phyloP scores from a whole-genome alignment of 805 yeast species.

The Lipomyces spencermartinsiae region DNA sequence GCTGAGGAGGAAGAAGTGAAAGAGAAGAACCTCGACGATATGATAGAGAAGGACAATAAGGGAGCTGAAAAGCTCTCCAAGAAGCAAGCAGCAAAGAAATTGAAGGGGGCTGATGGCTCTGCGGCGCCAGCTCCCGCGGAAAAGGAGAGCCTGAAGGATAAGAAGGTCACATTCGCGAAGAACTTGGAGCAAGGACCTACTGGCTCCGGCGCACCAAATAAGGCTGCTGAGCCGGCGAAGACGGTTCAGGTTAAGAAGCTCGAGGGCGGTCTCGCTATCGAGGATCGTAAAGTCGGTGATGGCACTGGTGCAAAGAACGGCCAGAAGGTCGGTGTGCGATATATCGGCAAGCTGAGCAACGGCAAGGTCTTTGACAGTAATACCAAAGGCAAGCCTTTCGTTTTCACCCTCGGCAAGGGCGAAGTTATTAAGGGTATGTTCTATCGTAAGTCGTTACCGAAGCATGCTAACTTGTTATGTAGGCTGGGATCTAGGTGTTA shows the following conservation, averaged over 20 bases:
- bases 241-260: slow-evolving; percentile 64
- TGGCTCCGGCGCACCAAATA: slow-evolving; percentile 44
- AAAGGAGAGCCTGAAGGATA: slow-evolving; percentile 54
- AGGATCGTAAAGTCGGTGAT: slow-evolving; percentile 88
- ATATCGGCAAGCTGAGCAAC: slow-evolving; percentile 95
- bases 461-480: background rate
- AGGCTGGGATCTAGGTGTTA: slow-evolving; percentile 93
- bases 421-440: slow-evolving; percentile 88
- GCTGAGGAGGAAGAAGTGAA: slow-evolving; percentile 38
- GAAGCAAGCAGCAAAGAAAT: slow-evolving; percentile 40
- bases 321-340: slow-evolving; percentile 92
- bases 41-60: slow-evolving; percentile 34
- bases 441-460: background rate
- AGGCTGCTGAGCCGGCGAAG: slow-evolving; percentile 47
- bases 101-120: slow-evolving; percentile 36
- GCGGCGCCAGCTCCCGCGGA: slow-evolving; percentile 34
- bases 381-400: slow-evolving; percentile 95
- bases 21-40: slow-evolving; percentile 28
- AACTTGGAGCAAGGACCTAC: slow-evolving; percentile 96
- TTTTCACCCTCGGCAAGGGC: slow-evolving; percentile 90
- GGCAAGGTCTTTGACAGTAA: slow-evolving; percentile 97
- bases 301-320: slow-evolving; percentile 90
- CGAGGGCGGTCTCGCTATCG: slow-evolving; percentile 91
- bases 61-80: slow-evolving; percentile 31
- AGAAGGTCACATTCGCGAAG: slow-evolving; percentile 86